Conservation (phyloP, 2,329 filamentous ascomycete genomes). For the Graphiopsis chlorocephala region DNA sequence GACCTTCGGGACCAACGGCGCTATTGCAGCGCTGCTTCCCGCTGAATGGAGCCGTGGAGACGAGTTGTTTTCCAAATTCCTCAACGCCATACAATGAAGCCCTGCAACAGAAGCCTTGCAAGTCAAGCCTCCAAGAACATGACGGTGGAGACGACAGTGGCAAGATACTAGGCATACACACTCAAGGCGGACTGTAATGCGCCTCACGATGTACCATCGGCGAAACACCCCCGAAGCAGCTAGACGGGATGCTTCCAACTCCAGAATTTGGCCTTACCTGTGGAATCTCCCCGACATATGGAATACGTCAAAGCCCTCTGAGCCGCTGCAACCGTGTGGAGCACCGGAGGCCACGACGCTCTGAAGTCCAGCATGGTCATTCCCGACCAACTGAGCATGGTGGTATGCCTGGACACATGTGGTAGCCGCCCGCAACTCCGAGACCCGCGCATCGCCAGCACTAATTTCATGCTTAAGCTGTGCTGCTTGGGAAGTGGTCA, state of each 20-base stretch:
- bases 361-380: neutral
- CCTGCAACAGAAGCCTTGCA: neutral
- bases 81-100: neutral
- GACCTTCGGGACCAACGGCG: neutral
- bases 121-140: neutral
- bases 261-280: neutral
- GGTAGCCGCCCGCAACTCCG: neutral
- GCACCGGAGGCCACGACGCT: neutral
- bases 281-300: neutral
- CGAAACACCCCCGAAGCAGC: neutral
- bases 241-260: neutral
- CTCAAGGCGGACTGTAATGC: neutral
- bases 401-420: neutral
- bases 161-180: neutral
- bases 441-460: too few species aligned
- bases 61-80: neutral
- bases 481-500: neutral
- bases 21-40: neutral
- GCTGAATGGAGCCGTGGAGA: neutral
- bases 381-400: neutral
- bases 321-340: neutral
- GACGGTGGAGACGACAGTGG: neutral
- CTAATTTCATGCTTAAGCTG: neutral
- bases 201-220: neutral
- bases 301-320: neutral